phyloP scores from a whole-genome alignment of 768 basidiomycete species.

The Termitomyces sp. region DNA sequence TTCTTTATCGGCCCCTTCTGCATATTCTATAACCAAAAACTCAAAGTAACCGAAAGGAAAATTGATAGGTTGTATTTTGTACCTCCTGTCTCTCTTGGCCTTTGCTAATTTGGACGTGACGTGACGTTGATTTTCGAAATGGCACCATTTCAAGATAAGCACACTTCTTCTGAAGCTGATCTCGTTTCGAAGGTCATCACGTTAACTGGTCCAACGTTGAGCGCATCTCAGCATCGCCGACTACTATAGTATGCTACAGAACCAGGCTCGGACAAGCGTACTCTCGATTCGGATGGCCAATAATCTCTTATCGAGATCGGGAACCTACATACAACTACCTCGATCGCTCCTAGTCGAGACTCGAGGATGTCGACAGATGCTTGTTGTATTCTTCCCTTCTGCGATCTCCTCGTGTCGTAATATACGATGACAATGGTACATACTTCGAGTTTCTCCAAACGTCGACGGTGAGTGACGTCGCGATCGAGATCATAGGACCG shows the following conservation, averaged over 20 bases:
- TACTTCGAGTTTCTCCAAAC: background rate
- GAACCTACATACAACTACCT: background rate
- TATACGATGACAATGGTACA: background rate
- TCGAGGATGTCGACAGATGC: background rate
- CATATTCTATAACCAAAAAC: background rate
- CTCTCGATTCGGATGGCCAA: background rate
- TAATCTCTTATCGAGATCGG: background rate
- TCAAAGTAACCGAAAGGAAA: constrained; percentile 3
- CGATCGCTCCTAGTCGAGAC: background rate
- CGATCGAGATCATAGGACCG: background rate
- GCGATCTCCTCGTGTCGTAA: background rate
- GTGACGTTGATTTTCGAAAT: background rate
- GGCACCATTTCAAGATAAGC: background rate
- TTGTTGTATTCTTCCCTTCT: background rate
- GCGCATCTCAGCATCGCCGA: background rate
- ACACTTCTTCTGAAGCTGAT: background rate
- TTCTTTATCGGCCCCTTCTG: background rate
- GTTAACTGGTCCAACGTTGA: background rate
- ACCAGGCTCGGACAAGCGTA: background rate
- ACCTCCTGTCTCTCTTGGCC: constrained; percentile 1
- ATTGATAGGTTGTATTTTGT: background rate
- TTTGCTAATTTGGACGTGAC: background rate
- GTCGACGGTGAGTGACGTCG: background rate
- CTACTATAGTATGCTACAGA: background rate
- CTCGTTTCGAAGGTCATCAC: background rate